Evolutionary conservation across 192 early-diverging fungal species (phyloP), one percentile per base, ranked within the genome.

Genomic region (Gamsiella multidivaricata): DNA sequence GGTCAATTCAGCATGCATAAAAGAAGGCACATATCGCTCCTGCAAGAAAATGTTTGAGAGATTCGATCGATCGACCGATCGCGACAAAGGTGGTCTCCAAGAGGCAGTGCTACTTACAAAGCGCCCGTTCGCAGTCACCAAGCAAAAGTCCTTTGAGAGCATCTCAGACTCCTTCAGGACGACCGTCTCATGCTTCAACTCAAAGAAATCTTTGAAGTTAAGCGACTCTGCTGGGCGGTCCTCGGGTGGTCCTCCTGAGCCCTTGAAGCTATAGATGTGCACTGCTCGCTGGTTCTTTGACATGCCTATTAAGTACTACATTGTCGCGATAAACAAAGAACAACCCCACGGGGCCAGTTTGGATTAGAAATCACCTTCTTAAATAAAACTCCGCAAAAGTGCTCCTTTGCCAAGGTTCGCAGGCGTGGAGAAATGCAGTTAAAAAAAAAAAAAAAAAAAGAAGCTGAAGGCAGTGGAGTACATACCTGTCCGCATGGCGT

Each of bases 111-210:
- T n/a, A 58, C 81, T 79, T 81, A 90, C 87, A 76, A 82, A 83
- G 43, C 72, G 64, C 3, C 80, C 65, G 62, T 90, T 79, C 34
- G 65, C 65, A 31, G 90, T 87, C 42, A 92, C 85, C 4, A 92
- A 69, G 31, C 88, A 86, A 70, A 92, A 92, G 54, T 92, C 90
- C 54, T 83, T 86, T 53, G 82, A 86, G 22, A 92, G 75, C 41
- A 66, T 33, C 54, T 89, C 73, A 23, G 73, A 42, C 23, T 67
- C 73, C 42, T 55, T 60, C 42, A 55, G 65, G 29, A 76, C 73
- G 20, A 76, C 51, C 4, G 73, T 76, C 59, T 76, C 65, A 25
- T 76, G 73, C 65, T 56, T 59, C 14, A 76, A 46, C 15, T 76
- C 73, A 31, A 76, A 67, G 33, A 56, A 76, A 36, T 76, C 73